Evolutionary conservation across 208 protist species (phyloP).

Genomic region (Crithidia acanthocephali): DNA sequence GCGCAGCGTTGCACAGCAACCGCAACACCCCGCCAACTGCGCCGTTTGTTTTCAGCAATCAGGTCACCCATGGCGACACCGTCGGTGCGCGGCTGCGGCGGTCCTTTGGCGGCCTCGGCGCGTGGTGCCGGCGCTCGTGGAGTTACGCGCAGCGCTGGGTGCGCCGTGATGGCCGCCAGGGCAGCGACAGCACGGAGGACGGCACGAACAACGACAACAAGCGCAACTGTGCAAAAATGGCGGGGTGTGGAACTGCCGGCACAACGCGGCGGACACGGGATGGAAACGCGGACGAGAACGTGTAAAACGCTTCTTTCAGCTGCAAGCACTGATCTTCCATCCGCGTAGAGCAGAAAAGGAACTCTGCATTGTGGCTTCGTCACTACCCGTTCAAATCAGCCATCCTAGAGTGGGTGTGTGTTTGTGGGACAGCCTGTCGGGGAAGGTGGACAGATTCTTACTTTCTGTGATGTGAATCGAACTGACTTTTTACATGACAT

Average conservation of each 20-base stretch:
- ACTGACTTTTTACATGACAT: too few relatives aligned
- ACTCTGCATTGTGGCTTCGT: too few relatives aligned
- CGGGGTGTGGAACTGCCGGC: not conserved
- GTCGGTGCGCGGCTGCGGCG: not conserved
- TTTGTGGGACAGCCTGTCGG: too few relatives aligned
- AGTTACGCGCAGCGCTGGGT: constrained; percentile 7
- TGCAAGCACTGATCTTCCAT: too few relatives aligned
- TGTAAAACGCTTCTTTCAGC: not conserved
- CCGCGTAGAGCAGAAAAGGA: too few relatives aligned
- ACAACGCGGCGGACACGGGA: constrained; percentile 5
- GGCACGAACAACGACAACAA: not conserved
- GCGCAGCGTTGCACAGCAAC: not conserved
- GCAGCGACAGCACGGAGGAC: not conserved
- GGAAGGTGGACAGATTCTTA: too few relatives aligned
- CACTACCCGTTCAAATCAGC: too few relatives aligned
- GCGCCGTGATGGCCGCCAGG: not conserved
- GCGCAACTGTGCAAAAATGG: not conserved
- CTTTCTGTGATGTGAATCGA: too few relatives aligned
- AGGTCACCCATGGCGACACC: not conserved
- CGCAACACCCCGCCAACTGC: not conserved
- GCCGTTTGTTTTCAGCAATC: not conserved
- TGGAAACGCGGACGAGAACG: not conserved
- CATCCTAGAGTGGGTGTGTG: too few relatives aligned
- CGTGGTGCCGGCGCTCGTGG: constrained; percentile 9
- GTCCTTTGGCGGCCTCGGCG: not conserved